Base-by-base conservation (phyloP, 305 asterid genomes). In the Ajuga reptans region DNA sequence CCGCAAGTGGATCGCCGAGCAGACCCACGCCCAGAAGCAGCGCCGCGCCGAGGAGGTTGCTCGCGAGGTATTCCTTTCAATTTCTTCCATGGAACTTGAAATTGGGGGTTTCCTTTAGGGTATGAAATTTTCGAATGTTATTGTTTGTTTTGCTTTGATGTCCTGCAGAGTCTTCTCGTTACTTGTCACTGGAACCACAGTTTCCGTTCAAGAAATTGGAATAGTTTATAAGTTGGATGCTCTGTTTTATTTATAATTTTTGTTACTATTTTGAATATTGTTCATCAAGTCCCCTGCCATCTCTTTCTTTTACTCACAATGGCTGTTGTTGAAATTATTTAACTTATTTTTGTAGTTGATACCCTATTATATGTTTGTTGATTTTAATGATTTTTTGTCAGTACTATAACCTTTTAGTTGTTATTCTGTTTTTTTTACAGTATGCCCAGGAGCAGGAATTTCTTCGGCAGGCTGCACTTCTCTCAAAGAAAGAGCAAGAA, bases 1-100 rank as follows among this genome's bases (percentile, higher is more conserved):
- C 73, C 97, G 99, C 68, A 93, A 93, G 66, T 90, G 99, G 99
- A 93, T 93, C 72, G 99, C 99, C 72, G 99, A 93, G 72, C 99
- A 93, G 76, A 89, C 96, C 46, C 84, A 87, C 72, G 84, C 96
- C 68, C 87, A 90, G 71, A 78, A 75, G 54, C 50, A 81, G 75
- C 89, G 89, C 76, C 96, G 96, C 21, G 83, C 92, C 53, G 92
- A 86, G 29, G 97, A 90, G 81, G 85, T 93, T 39, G 63, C 97
- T 58, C 96, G 96, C 57, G 96, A 93, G 96, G 98, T 92, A 16
- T n/a, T 47, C 52, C 7, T 36, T 66, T 24, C 7, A 29, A 50
- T n/a, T n/a, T n/a, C n/a, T n/a, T n/a, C n/a, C n/a, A 31, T 59
- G 33, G n/a, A 16, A 10, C 16, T 21, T 9, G 45, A 69, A 66